Conservation (phyloP, 352 stramenopile genomes). For the Globisporangium irregulare region DNA sequence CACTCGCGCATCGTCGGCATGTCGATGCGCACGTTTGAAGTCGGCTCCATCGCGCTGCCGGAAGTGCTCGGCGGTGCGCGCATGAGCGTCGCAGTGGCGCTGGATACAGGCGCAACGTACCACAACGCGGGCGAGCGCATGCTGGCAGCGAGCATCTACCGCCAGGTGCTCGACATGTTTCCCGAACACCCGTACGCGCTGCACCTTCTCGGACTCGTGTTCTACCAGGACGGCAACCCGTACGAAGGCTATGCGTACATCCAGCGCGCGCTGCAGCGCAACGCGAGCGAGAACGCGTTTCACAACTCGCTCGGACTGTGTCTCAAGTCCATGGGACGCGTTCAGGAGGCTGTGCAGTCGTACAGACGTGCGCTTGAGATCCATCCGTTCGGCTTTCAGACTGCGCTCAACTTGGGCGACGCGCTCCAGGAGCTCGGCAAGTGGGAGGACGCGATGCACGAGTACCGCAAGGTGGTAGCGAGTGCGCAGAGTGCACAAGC, state of each 20-base stretch:
- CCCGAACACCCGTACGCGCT: conserved; percentile 42
- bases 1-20: conserved; percentile 46
- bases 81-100: conserved; percentile 42
- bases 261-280: conserved; percentile 34
- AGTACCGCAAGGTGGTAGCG: conserved; percentile 46
- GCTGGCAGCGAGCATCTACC: conserved; percentile 43
- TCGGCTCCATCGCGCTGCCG: conserved; percentile 40
- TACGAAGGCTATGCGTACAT: conserved; percentile 34
- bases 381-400: conserved; percentile 36
- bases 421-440: conserved; percentile 40
- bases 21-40: conserved; percentile 62
- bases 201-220: conserved; percentile 46
- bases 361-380: conserved; percentile 54
- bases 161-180: conserved; percentile 46
- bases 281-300: conserved; percentile 44
- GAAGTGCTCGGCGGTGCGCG: conserved; percentile 11
- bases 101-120: conserved; percentile 37
- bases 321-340: conserved; percentile 33
- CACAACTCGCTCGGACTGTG: conserved; percentile 58
- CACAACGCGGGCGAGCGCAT: conserved; percentile 31
- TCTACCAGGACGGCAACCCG: conserved; percentile 40
- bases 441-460: conserved; percentile 54
- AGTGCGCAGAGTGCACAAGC: conserved; percentile 4
- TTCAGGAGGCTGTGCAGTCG: conserved; percentile 44
- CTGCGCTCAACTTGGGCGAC: conserved; percentile 51